These are phyloP conservation scores for Phaeosphaeriaceae sp. DNA, from an alignment of 2,329 filamentous ascomycete species.

Conservation along the genomic window DNA sequence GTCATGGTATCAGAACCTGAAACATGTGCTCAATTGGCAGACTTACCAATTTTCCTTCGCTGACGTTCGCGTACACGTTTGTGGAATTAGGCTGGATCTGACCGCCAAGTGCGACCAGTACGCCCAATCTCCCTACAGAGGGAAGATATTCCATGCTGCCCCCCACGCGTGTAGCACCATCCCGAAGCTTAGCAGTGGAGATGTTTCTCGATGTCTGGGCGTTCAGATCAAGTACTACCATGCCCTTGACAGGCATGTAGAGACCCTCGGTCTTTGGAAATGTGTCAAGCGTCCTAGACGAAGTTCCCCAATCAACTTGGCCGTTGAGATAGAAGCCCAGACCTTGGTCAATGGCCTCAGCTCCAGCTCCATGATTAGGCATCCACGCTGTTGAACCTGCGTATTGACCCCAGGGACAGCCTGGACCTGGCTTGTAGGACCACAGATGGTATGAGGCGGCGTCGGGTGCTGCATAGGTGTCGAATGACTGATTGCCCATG, in stretches of 20 bases:
- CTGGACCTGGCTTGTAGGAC: slow-evolving; percentile 18
- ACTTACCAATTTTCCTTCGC: slow-evolving; percentile 36
- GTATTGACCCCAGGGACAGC: slow-evolving; percentile 25
- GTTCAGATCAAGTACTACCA: slow-evolving; percentile 51
- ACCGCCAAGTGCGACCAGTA: slow-evolving; percentile 52
- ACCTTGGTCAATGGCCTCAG: slow-evolving; percentile 48
- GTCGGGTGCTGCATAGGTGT: slow-evolving; percentile 18
- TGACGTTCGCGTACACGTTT: background rate
- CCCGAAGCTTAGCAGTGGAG: slow-evolving; percentile 44
- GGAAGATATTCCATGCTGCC: slow-evolving; percentile 51
- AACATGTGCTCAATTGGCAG: background rate
- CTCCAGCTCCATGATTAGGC: slow-evolving; percentile 45
- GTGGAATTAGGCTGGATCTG: slow-evolving; percentile 22
- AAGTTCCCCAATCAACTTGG: slow-evolving; percentile 48
- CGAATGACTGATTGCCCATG: slow-evolving; percentile 28
- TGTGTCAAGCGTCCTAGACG: slow-evolving; percentile 16
- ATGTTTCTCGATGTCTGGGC: slow-evolving; percentile 48
- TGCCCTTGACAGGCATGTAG: slow-evolving; percentile 39
- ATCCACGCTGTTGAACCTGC: slow-evolving; percentile 23
- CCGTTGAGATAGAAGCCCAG: slow-evolving; percentile 53
- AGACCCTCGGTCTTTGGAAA: slow-evolving; percentile 12
- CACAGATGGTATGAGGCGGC: slow-evolving; percentile 27
- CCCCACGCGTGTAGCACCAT: slow-evolving; percentile 43
- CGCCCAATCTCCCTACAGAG: slow-evolving; percentile 43
- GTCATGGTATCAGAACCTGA: background rate